These are phyloP conservation scores for Myrica gale DNA, from an alignment of 306 rosid genomes.

Conservation along the genomic window DNA sequence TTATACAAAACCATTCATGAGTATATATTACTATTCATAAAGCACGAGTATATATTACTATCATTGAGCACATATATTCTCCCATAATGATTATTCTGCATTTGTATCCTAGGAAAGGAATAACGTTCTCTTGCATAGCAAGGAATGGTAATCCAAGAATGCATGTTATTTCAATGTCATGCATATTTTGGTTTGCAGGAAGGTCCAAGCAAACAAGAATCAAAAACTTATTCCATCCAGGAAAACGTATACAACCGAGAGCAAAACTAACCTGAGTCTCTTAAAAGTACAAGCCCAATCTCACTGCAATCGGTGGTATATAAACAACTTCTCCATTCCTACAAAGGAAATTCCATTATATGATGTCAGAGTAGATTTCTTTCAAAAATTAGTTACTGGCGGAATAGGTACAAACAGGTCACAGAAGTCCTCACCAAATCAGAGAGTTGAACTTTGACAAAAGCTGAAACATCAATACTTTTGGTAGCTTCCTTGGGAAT, in stretches of 20 bases:
- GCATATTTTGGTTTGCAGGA: not conserved
- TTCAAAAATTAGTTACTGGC: slow-evolving; percentile 16
- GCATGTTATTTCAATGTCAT: not conserved
- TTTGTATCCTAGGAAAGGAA: not conserved
- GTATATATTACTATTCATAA: slow-evolving; percentile 24
- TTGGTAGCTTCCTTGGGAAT: slow-evolving; percentile 39
- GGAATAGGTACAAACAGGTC: slow-evolving; percentile 23
- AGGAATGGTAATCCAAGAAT: not conserved
- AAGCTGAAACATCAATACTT: slow-evolving; percentile 55
- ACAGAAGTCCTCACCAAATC: slow-evolving; percentile 66
- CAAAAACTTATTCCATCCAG: slow-evolving; percentile 7
- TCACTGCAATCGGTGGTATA: slow-evolving; percentile 84
- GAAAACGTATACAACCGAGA: slow-evolving; percentile 15
- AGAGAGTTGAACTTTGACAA: slow-evolving; percentile 60
- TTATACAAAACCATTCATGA: slow-evolving; percentile 35
- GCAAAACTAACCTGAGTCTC: slow-evolving; percentile 67
- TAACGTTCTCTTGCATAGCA: not conserved
- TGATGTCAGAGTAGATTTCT: slow-evolving; percentile 22
- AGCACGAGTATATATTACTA: not conserved
- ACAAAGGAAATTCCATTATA: slow-evolving; percentile 23
- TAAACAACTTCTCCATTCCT: slow-evolving; percentile 82
- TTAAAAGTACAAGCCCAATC: slow-evolving; percentile 64
- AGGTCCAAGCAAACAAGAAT: slow-evolving; percentile 22
- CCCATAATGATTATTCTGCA: slow-evolving; percentile 17
- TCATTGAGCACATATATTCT: slow-evolving; percentile 8